These are phyloP conservation scores for Pichia sp. DNA, from an alignment of 1,139 yeast species.

Conservation along the genomic window DNA sequence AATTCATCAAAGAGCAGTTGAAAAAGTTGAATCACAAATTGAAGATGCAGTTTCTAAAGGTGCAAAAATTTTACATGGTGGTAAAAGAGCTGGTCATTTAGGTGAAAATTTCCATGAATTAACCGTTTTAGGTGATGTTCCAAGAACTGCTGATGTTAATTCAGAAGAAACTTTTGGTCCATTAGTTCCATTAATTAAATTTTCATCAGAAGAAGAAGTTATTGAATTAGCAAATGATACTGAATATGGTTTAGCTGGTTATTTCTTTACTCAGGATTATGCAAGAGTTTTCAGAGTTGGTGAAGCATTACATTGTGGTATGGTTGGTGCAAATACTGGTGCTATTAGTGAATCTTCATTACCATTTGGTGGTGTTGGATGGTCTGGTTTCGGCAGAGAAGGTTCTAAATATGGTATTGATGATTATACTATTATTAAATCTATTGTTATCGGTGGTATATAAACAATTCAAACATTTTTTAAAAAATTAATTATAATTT, in stretches of 20 bases:
- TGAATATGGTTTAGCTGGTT: conserved; percentile 73
- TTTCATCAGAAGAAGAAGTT: conserved; percentile 65
- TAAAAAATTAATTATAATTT: background rate
- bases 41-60: conserved; percentile 74
- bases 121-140: conserved; percentile 64
- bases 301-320: conserved; percentile 71
- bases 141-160: conserved; percentile 55
- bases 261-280: conserved; percentile 67
- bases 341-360: conserved; percentile 62
- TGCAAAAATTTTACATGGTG: conserved; percentile 62
- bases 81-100: conserved; percentile 54
- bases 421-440: conserved; percentile 63
- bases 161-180: conserved; percentile 92
- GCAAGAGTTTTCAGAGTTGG: conserved; percentile 62
- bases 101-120: conserved; percentile 78
- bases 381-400: conserved; percentile 82
- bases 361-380: conserved; percentile 80
- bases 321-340: conserved; percentile 82
- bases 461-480: background rate
- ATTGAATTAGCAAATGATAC: conserved; percentile 64
- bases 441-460: conserved; percentile 42
- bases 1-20: conserved; percentile 62
- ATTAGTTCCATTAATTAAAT: conserved; percentile 69
- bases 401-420: conserved; percentile 74
- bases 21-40: conserved; percentile 67